Base-by-base conservation (phyloP, 2,329 filamentous ascomycete genomes). In the Phoma sp. region DNA sequence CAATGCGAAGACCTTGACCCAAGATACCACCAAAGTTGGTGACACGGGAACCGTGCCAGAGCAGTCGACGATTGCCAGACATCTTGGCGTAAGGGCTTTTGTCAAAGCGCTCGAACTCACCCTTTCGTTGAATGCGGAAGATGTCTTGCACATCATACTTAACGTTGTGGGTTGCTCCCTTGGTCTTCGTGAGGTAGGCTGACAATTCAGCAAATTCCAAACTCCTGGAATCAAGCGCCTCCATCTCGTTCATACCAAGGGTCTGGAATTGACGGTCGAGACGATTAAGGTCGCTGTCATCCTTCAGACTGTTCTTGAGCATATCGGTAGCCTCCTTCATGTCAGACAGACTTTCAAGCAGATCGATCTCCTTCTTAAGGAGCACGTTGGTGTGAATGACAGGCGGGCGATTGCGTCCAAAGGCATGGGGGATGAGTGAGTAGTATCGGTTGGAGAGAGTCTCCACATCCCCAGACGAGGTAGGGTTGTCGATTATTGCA, bases 21-120 rank as follows among this genome's bases (percentile, higher is more conserved):
- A 96, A 84, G 55, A 96, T 96, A 69, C 92, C 92, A 68, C 89
- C 91, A 62, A 88, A 96, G 73, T 96, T 96, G 47, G 90, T 95
- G 29, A 82, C 84, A 31, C 91, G 87, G 15, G 90, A 93, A 15
- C 92, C 92, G 71, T 96, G 92, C 92, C 92, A 96, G 2, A 96
- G 82, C 1, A 96, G 85, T 17, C 90, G 86, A 22, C 89, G 85
- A 70, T 95, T 85, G 43, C 83, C 84, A n/a, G 81, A 77, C 43
- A 82, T 67, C 2, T 78, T 81, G 21, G 83, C 74, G 56, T 81
- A 87, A 7, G 72, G 48, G 38, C 83, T 85, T 37, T 82, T 76
- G 4, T 85, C 75, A 67, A 94, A 93, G 1, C 90, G 87, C 1
- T 86, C 82, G 6, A 80, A 76, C 74, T 96, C 92, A 37, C 89